Conservation (phyloP, 1,284 basidiomycete genomes). For the Heterobasidion parviporum region DNA sequence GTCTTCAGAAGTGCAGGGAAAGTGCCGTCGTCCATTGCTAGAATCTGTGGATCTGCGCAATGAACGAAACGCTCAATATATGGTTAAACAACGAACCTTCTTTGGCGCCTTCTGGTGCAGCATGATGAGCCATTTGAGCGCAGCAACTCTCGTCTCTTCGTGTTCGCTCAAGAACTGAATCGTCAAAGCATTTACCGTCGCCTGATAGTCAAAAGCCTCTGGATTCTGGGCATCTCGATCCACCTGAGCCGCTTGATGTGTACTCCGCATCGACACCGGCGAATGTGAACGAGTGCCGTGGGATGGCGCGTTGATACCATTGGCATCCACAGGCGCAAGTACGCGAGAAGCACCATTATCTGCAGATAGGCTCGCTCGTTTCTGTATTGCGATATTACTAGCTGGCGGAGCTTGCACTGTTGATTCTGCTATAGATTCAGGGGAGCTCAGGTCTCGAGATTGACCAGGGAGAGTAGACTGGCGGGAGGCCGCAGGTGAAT, state of each 20-base stretch:
- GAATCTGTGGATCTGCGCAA: slow-evolving; percentile 45
- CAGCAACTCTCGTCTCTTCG: slow-evolving; percentile 92
- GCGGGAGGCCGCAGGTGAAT: slow-evolving; percentile 31
- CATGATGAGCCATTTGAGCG: slow-evolving; percentile 98
- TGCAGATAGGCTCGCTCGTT: slow-evolving; percentile 8
- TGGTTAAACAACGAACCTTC: slow-evolving; percentile 46
- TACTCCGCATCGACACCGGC: slow-evolving; percentile 23
- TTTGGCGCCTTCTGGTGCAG: slow-evolving; percentile 95
- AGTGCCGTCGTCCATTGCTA: slow-evolving; percentile 94
- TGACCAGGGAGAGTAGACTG: slow-evolving; percentile 27
- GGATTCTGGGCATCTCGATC: slow-evolving; percentile 26
- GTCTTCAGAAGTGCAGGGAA: slow-evolving; percentile 95
- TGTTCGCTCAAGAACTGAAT: slow-evolving; percentile 94
- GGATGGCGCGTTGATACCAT: slow-evolving; percentile 4
- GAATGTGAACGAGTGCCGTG: slow-evolving; percentile 24
- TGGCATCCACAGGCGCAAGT: slow-evolving; percentile 1
- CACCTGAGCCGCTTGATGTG: slow-evolving; percentile 28
- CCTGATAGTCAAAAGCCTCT: slow-evolving; percentile 89
- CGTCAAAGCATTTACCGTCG: slow-evolving; percentile 88
- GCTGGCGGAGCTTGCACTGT: slow-evolving; percentile 13
- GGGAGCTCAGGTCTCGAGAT: slow-evolving; percentile 7
- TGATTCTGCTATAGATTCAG: slow-evolving; percentile 13
- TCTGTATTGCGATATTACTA: slow-evolving; percentile 14
- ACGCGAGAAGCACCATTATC: slow-evolving; percentile 3
- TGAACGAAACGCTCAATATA: slow-evolving; percentile 4